A percentile compares a stretch with the other conserved stretches of the same genome.
Conservation (phyloP, 2,329 filamentous ascomycete species). For the Diplocarpon mali region DNA sequence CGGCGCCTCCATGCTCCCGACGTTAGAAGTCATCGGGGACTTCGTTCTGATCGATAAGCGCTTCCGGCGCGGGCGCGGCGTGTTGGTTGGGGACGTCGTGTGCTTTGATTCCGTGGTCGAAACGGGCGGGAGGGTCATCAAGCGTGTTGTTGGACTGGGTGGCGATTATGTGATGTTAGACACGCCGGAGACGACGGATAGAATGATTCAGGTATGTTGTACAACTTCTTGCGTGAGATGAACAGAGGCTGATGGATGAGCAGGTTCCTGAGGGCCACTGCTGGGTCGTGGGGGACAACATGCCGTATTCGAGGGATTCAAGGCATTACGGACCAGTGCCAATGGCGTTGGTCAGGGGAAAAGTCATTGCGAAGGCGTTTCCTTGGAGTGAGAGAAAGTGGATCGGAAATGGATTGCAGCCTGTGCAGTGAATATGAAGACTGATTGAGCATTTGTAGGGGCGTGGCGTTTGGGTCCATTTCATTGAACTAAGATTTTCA, state of each 20-base stretch:
- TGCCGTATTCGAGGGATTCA: constrained; percentile 75
- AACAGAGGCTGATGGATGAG: constrained; percentile 4
- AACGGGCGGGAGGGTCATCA: constrained; percentile 50
- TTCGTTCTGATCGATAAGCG: constrained; percentile 56
- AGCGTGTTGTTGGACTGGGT: constrained; percentile 41
- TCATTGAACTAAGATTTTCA: no score
- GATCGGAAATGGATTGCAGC: constrained; percentile 36
- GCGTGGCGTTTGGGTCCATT: no score
- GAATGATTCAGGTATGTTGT: constrained; percentile 47
- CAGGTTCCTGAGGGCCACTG: constrained; percentile 81
- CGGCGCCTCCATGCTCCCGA: constrained; percentile 86
- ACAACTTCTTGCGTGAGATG: background rate
- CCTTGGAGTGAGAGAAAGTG: constrained; percentile 41
- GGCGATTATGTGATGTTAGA: constrained; percentile 62
- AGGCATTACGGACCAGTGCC: constrained; percentile 79
- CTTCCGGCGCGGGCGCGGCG: constrained; percentile 55
- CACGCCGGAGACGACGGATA: constrained; percentile 36
- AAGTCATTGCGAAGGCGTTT: constrained; percentile 54
- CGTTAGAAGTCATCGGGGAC: constrained; percentile 57
- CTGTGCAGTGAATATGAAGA: no score
- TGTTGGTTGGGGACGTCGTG: constrained; percentile 75
- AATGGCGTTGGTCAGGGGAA: constrained; percentile 72
- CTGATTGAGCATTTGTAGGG: no score
- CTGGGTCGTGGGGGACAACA: constrained; percentile 82
- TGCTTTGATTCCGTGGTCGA: constrained; percentile 65